Evolutionary conservation across 768 basidiomycete species (phyloP), one percentile per base, ranked within the genome.

Genomic region (Dacryopinax spathularia): DNA sequence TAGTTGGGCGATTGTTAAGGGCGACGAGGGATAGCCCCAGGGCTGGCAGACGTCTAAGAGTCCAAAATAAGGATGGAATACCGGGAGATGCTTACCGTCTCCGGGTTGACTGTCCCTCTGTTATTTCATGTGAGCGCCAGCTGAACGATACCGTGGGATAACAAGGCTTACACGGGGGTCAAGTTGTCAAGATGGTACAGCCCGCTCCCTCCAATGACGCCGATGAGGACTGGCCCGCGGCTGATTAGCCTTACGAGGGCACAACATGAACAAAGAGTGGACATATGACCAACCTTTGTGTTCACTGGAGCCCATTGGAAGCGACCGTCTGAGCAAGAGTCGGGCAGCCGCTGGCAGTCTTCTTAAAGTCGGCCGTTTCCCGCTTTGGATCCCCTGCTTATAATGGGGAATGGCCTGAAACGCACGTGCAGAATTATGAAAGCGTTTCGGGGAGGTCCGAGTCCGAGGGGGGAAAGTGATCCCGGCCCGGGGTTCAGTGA

Each of bases 131-230:
- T 61, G 16, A 63, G 34, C 22, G 33, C 20, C 36, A 36, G 13
- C 7, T 27, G 12, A 60, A 31, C 5, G 16, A 15, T 16, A 22
- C 3, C 31, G 41, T 5, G 61, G 60, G 33, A n/a, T 43, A 37
- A 59, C 10, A n/a, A 18, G 9, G 79, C 89, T 75, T 72, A 92
- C 92, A 94, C 79, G 66, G 88, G 80, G 13, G 87, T 89, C 63
- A 98, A 77, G 74, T 95, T 93, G 73, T 94, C 89, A 36, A 98
- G 81, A 72, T 94, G 85, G 77, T 97, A 98, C 29, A 97, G 75
- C 4, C 94, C 94, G 68, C 87, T 91, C 31, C 92, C 92, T 20
- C 92, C 92, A 65, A 95, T 94, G 60, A 94, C 87, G 35, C 91
- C 92, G 59, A 94, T 81, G 48, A 91, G 77, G 18, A 90, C 88